phyloP scores from a whole-genome alignment of 352 stramenopile species.

The Phytophthora constricta region DNA sequence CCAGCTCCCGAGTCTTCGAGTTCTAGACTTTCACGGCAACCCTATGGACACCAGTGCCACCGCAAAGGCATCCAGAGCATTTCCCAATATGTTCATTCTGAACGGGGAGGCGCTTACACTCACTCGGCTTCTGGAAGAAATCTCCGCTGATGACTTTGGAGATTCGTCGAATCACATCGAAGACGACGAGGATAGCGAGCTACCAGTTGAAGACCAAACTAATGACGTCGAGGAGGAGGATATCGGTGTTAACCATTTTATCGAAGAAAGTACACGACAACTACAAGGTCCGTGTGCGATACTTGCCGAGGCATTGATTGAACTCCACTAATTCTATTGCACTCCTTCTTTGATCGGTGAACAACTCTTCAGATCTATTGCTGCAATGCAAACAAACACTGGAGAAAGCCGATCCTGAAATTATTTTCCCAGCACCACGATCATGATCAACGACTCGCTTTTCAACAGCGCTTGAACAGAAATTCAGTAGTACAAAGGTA shows the following conservation, averaged over 20 bases:
- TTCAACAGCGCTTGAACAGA: neutral
- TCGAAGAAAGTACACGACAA: conserved; percentile 27
- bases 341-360: neutral
- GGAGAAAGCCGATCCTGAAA: conserved; percentile 11
- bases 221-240: conserved; percentile 5
- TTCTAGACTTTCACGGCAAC: conserved; percentile 54
- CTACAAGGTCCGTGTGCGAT: conserved; percentile 30
- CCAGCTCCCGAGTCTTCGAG: conserved; percentile 56
- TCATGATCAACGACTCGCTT: conserved; percentile 3
- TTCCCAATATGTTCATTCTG: conserved; percentile 56
- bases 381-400: conserved; percentile 28
- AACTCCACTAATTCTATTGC: too few relatives aligned
- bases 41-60: conserved; percentile 26
- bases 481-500: conserved; percentile 10
- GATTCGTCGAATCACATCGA: neutral
- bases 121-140: conserved; percentile 27
- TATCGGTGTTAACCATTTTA: conserved; percentile 27
- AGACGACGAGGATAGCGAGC: neutral
- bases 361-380: conserved; percentile 28
- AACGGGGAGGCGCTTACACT: conserved; percentile 66
- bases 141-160: conserved; percentile 3
- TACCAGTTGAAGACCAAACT: neutral
- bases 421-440: conserved; percentile 23
- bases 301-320: too few relatives aligned
- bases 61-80: conserved; percentile 29